These are phyloP conservation scores for Ceratobasidium sp. DNA, from an alignment of 1,284 basidiomycete species.

Conservation along the genomic window DNA sequence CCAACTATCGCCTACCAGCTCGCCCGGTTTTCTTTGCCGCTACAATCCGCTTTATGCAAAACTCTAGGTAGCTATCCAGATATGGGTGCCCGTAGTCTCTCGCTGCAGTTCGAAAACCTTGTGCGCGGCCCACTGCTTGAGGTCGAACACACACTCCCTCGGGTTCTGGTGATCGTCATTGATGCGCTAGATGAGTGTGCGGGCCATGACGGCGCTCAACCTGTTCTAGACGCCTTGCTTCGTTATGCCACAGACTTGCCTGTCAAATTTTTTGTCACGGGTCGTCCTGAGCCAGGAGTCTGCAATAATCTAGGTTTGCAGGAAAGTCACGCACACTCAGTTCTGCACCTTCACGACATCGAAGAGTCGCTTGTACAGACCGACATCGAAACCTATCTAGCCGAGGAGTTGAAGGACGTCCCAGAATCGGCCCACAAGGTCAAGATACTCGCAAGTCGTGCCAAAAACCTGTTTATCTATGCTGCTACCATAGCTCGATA, in stretches of 20 bases:
- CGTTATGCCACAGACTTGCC: neutral
- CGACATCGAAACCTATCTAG: conserved; percentile 33
- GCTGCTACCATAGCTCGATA: conserved; percentile 24
- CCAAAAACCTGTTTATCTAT: conserved; percentile 30
- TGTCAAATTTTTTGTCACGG: conserved; percentile 28
- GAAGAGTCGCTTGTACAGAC: conserved; percentile 25
- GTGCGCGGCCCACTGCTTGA: neutral
- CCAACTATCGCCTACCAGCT: conserved; percentile 27
- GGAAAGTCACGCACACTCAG: neutral
- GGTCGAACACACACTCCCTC: neutral
- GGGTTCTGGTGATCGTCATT: conserved; percentile 10
- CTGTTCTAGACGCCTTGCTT: conserved; percentile 11
- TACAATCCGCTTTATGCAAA: neutral
- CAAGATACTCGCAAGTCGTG: neutral
- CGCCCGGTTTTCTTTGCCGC: neutral
- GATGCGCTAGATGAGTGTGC: conserved; percentile 38
- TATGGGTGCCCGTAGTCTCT: neutral
- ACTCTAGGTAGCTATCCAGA: neutral
- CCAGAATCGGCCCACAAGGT: neutral
- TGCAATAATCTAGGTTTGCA: neutral
- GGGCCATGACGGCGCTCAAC: neutral
- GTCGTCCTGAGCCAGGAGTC: conserved; percentile 21
- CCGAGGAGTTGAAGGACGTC: neutral
- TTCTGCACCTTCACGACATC: conserved; percentile 12
- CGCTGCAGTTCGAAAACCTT: conserved; percentile 21